phyloP scores from a whole-genome alignment of 2,329 filamentous ascomycete genomes.

The Phoma sp. region DNA sequence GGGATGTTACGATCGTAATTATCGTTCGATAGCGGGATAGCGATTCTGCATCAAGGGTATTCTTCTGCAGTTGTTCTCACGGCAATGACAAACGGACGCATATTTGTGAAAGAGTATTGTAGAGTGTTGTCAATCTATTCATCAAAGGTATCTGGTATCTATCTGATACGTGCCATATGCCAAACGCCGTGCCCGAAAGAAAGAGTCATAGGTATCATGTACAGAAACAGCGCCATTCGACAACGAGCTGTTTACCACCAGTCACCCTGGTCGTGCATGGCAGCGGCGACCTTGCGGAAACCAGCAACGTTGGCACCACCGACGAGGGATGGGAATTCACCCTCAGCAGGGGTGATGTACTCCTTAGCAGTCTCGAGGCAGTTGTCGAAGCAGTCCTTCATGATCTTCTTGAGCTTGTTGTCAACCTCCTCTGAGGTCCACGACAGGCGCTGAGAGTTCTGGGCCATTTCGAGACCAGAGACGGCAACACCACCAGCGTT shows the following conservation, averaged over 20 bases:
- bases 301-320: conserved; percentile 97
- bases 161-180: conserved; percentile 19
- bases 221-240: conserved; percentile 22
- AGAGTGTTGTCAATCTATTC: conserved; percentile 20
- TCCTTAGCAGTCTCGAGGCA: conserved; percentile 87
- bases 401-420: conserved; percentile 87
- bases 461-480: conserved; percentile 97
- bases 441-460: conserved; percentile 86
- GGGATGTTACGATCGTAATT: too few species aligned
- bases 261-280: conserved; percentile 96
- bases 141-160: conserved; percentile 30
- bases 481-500: conserved; percentile 98
- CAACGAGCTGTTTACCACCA: conserved; percentile 65
- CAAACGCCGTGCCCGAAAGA: conserved; percentile 28
- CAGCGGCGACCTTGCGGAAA: conserved; percentile 92
- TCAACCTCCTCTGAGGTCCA: conserved; percentile 94
- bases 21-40: too few species aligned
- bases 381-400: conserved; percentile 91
- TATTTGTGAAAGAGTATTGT: not conserved
- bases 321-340: conserved; percentile 86
- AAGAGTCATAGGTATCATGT: conserved; percentile 37
- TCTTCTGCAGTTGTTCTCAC: not conserved
- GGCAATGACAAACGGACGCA: not conserved
- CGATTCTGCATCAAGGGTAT: conserved; percentile 1
- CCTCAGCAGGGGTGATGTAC: conserved; percentile 79